A percentile compares a stretch with the other conserved stretches of the same genome.
phyloP scores from a whole-genome alignment of 2,329 filamentous ascomycete species.

The Fusarium multiceps region DNA sequence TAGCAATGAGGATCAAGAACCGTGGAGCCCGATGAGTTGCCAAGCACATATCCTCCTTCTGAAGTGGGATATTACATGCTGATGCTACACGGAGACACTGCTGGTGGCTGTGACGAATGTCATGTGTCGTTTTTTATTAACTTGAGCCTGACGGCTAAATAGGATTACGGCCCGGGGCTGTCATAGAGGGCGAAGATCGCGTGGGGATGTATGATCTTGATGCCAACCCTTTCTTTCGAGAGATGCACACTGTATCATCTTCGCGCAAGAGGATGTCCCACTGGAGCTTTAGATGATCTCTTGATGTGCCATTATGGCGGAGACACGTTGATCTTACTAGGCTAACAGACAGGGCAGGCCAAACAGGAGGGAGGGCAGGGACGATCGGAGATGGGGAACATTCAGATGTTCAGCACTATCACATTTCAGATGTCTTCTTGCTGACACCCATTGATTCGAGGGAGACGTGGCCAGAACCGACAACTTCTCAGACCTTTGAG shows the following conservation, averaged over 20 bases:
- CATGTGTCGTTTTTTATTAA: constrained; percentile 26
- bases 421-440: constrained; percentile 36
- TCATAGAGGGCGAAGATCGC: constrained; percentile 26
- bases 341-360: constrained; percentile 10
- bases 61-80: constrained; percentile 3
- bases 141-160: constrained; percentile 35
- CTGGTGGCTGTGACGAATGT: constrained; percentile 32
- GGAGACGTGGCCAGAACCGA: constrained; percentile 1
- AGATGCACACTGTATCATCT: constrained; percentile 25
- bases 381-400: constrained; percentile 17
- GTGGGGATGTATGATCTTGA: constrained; percentile 30
- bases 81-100: neutral
- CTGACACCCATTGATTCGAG: constrained; percentile 17
- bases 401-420: constrained; percentile 24
- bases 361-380: constrained; percentile 30
- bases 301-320: constrained; percentile 26
- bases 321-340: constrained; percentile 27
- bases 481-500: neutral
- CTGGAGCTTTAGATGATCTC: constrained; percentile 30
- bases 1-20: constrained; percentile 5
- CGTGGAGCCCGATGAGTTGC: constrained; percentile 1
- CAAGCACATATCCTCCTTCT: constrained; percentile 5
- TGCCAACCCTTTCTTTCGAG: constrained; percentile 10
- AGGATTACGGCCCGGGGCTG: constrained; percentile 31
- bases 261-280: constrained; percentile 7